These are phyloP conservation scores for Fomitopsis betulina DNA, from an alignment of 1,284 basidiomycete species.

Conservation along the genomic window DNA sequence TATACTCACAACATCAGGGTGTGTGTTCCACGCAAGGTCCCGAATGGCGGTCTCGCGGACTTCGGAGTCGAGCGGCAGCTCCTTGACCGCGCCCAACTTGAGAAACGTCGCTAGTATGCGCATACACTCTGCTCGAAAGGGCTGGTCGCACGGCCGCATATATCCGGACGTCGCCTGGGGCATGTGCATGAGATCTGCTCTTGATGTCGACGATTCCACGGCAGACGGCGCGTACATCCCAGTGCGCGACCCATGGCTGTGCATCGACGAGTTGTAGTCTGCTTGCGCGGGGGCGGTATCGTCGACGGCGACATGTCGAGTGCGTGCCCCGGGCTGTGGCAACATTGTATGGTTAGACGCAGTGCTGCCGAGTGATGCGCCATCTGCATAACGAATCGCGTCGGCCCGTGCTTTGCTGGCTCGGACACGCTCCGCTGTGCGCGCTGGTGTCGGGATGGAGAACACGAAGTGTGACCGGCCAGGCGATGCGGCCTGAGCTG, in stretches of 20 bases:
- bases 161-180: not conserved
- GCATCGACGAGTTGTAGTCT: not conserved
- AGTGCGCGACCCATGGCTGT: not conserved
- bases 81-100: conserved; percentile 28
- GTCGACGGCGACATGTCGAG: not conserved
- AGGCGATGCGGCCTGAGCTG: conserved; percentile 19
- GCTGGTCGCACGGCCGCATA: conserved; percentile 15
- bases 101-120: conserved; percentile 35
- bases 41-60: conserved; percentile 30
- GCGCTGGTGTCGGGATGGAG: conserved; percentile 17
- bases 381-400: not conserved
- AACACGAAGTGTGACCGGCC: conserved; percentile 19
- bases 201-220: too few species aligned
- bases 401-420: conserved; percentile 7
- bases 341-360: not conserved
- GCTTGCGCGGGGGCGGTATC: not conserved
- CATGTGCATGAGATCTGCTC: too few species aligned
- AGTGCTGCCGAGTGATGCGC: not conserved
- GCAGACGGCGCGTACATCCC: too few species aligned
- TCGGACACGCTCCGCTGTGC: conserved; percentile 18
- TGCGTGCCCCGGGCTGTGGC: not conserved
- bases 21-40: conserved; percentile 29
- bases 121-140: conserved; percentile 30
- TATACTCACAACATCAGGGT: conserved; percentile 35
- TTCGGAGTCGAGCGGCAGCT: conserved; percentile 29